Conservation (phyloP, 2,329 filamentous ascomycete genomes). For the Aspergillus thermomutatus region DNA sequence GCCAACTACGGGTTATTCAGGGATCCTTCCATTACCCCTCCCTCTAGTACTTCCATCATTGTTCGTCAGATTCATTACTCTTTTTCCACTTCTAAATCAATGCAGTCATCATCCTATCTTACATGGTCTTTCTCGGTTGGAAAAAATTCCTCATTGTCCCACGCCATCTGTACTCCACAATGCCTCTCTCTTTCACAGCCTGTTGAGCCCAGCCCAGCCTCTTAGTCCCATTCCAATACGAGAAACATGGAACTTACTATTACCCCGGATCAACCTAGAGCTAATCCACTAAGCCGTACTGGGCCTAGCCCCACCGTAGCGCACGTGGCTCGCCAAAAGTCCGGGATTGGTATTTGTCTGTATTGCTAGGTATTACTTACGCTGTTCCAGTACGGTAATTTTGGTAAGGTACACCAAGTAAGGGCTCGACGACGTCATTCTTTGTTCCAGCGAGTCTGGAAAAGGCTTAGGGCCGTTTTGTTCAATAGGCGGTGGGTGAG, state of each 20-base stretch:
- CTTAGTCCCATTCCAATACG: background rate
- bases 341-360: slow-evolving; percentile 1
- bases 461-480: background rate
- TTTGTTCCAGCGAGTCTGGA: background rate
- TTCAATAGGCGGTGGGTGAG: slow-evolving; percentile 5
- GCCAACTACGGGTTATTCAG: background rate
- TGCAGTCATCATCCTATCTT: background rate
- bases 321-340: slow-evolving; percentile 19
- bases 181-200: background rate
- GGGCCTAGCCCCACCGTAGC: slow-evolving; percentile 5
- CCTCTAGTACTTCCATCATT: background rate
- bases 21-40: background rate
- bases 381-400: background rate
- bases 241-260: background rate
- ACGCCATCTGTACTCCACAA: background rate
- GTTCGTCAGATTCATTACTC: background rate
- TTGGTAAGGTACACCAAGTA: background rate
- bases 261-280: slow-evolving; percentile 18
- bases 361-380: background rate
- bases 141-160: background rate
- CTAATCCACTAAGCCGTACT: slow-evolving; percentile 9
- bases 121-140: background rate
- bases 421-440: slow-evolving; percentile 10
- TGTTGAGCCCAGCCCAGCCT: background rate
- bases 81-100: background rate